phyloP scores from a whole-genome alignment of 495 filamentous ascomycete species.

The Xylaria nigripes region DNA sequence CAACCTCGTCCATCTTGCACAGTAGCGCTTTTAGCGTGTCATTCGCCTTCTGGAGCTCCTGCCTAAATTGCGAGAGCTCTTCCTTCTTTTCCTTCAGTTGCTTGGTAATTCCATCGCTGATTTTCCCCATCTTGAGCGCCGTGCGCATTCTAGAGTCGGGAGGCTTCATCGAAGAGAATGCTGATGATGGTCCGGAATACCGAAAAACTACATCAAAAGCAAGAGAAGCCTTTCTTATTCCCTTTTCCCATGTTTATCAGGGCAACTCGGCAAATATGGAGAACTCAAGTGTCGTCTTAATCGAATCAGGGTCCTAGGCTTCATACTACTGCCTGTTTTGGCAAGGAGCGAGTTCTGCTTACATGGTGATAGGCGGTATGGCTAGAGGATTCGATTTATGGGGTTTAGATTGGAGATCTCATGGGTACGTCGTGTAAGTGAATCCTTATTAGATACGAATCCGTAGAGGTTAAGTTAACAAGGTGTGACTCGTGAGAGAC shows the following conservation, averaged over 20 bases:
- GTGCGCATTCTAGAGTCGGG: background rate
- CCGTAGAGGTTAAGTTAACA: too few species aligned
- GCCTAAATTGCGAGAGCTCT: background rate
- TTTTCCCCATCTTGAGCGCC: background rate
- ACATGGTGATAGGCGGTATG: background rate
- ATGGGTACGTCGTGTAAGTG: too few species aligned
- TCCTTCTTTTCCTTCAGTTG: background rate
- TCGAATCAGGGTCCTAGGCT: background rate
- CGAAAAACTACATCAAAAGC: background rate
- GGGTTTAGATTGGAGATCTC: background rate
- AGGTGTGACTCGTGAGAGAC: too few species aligned
- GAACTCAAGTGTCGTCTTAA: background rate
- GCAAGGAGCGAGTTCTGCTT: background rate
- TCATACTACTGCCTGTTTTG: background rate
- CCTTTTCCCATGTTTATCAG: background rate
- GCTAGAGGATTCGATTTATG: background rate
- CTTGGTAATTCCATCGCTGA: background rate
- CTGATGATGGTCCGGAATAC: background rate
- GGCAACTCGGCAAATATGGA: background rate
- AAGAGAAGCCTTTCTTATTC: background rate
- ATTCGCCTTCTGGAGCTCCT: background rate
- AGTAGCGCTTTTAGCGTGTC: background rate
- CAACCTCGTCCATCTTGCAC: background rate
- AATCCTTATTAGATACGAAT: too few species aligned
- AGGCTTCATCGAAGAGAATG: background rate